These are phyloP conservation scores for Trichopus zeylanicus DNA, from an alignment of 116 monocot species.

Conservation along the genomic window DNA sequence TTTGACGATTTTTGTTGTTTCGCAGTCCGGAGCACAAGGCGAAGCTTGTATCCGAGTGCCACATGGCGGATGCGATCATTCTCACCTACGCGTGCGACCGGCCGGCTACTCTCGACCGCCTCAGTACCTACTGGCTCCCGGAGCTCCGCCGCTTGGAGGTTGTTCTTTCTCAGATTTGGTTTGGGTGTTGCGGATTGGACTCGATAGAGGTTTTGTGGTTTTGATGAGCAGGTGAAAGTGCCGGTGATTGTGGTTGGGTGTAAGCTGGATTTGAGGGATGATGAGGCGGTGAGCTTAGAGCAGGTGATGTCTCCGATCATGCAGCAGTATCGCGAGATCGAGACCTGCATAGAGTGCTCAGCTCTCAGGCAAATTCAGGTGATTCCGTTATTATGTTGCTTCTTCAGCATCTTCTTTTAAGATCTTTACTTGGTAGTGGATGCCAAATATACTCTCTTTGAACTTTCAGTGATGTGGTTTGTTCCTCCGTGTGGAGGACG, in stretches of 20 bases:
- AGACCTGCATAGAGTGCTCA: constrained; percentile 97
- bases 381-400: background rate
- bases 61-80: constrained; percentile 75
- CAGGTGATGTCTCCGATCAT: constrained; percentile 97
- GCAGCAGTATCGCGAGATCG: constrained; percentile 97
- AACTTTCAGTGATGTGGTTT: too few relatives aligned
- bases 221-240: constrained; percentile 52
- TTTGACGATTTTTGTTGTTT: background rate
- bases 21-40: constrained; percentile 56
- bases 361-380: constrained; percentile 97
- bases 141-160: constrained; percentile 85
- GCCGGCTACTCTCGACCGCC: constrained; percentile 74
- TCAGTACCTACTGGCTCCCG: constrained; percentile 91
- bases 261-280: constrained; percentile 89
- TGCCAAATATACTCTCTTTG: too few relatives aligned
- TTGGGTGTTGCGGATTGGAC: background rate
- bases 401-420: background rate
- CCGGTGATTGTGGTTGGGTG: constrained; percentile 94
- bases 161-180: constrained; percentile 1
- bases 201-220: background rate
- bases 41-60: constrained; percentile 58
- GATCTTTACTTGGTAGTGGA: too few relatives aligned
- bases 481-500: too few relatives aligned
- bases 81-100: constrained; percentile 92
- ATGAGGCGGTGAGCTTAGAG: constrained; percentile 73